Evolutionary conservation across 208 protist genomes (phyloP).

Genomic region (Porcisia hertigi): DNA sequence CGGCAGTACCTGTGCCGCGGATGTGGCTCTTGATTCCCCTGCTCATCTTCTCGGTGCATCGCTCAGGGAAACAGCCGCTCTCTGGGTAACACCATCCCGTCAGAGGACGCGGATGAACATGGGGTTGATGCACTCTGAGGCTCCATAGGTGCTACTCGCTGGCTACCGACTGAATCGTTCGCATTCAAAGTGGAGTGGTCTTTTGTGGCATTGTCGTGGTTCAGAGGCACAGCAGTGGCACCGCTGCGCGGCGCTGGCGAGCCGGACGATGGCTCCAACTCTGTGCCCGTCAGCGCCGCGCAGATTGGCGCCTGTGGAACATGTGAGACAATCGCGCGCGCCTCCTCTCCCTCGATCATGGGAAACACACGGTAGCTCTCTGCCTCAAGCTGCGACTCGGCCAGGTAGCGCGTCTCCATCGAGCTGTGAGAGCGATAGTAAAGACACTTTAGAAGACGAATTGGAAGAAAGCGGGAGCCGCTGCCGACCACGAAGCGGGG

Average conservation of each 20-base stretch:
- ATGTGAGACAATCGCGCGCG: slow-evolving; percentile 21
- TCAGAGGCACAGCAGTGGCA: neutral
- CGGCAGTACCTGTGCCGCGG: neutral
- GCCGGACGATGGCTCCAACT: neutral
- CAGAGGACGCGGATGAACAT: neutral
- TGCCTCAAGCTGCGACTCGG: slow-evolving; percentile 59
- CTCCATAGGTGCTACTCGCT: no score
- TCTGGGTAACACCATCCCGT: neutral
- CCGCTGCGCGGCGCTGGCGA: neutral
- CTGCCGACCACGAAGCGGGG: slow-evolving; percentile 46
- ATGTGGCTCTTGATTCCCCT: neutral
- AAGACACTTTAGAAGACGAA: slow-evolving; percentile 50
- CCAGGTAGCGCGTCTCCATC: slow-evolving; percentile 44
- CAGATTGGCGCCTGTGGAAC: slow-evolving; percentile 17
- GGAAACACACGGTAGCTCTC: slow-evolving; percentile 82
- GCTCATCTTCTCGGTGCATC: neutral
- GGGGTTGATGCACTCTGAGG: neutral
- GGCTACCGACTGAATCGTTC: neutral
- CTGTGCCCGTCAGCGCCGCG: slow-evolving; percentile 15
- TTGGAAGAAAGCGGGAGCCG: slow-evolving; percentile 64
- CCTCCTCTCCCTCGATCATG: slow-evolving; percentile 33
- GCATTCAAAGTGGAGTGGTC: neutral
- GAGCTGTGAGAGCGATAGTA: slow-evolving; percentile 62
- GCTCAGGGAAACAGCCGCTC: neutral
- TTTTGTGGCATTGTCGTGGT: neutral